Percentiles rank a stretch among this genome's conserved stretches.
phyloP scores from a whole-genome alignment of 192 early-diverging fungal genomes.

The Geranomyces michiganensis region DNA sequence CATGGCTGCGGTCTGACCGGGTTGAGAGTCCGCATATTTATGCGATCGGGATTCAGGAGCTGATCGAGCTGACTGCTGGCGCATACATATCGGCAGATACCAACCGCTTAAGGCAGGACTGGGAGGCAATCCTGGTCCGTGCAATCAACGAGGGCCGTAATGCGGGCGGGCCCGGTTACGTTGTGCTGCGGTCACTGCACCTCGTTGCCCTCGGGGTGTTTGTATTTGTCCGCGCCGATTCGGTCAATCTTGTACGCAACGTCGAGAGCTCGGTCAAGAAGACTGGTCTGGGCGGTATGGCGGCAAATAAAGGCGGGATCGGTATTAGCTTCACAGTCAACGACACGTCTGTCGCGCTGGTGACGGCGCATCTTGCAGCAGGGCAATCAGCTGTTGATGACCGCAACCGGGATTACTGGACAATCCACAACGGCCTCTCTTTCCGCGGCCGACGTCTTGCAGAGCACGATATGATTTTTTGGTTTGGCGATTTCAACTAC shows the following conservation, averaged over 20 bases:
- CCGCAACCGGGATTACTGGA: conserved; percentile 81
- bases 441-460: conserved; percentile 75
- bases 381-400: conserved; percentile 76
- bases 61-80: conserved; percentile 85
- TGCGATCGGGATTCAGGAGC: conserved; percentile 93
- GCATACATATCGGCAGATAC: conserved; percentile 57
- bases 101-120: conserved; percentile 39
- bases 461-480: conserved; percentile 75
- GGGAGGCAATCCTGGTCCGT: conserved; percentile 43
- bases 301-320: conserved; percentile 97
- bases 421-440: conserved; percentile 71
- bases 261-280: conserved; percentile 86
- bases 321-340: conserved; percentile 84
- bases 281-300: conserved; percentile 94
- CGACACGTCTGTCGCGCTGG: conserved; percentile 87
- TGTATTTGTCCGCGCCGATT: conserved; percentile 76
- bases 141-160: conserved; percentile 29
- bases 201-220: conserved; percentile 90
- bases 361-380: conserved; percentile 93
- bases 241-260: conserved; percentile 71
- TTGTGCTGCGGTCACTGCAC: conserved; percentile 81
- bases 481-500: conserved; percentile 96
- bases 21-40: conserved; percentile 72
- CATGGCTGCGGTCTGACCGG: conserved; percentile 63
- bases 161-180: conserved; percentile 59